Conservation (phyloP, 2,329 filamentous ascomycete genomes). For the Aspergillus pseudoterreus region DNA sequence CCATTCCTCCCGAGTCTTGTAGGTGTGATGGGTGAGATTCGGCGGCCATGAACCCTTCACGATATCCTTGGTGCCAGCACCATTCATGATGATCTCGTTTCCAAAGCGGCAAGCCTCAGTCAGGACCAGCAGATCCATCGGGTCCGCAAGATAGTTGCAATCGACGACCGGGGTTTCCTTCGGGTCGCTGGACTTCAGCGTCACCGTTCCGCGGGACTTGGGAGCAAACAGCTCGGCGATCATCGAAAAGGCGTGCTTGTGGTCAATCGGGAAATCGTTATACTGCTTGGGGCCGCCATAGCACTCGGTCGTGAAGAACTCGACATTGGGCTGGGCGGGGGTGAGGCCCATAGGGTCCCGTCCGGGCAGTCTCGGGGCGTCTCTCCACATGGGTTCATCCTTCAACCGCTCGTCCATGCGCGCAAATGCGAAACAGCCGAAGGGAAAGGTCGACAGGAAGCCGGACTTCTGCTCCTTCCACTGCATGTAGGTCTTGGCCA, state of each 20-base stretch:
- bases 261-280: constrained; percentile 50
- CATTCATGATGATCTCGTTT: constrained; percentile 59
- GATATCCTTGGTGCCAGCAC: constrained; percentile 55
- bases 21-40: constrained; percentile 49
- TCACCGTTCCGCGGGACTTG: constrained; percentile 55
- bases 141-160: constrained; percentile 56
- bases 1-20: constrained; percentile 57
- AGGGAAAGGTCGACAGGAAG: constrained; percentile 59
- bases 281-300: constrained; percentile 60
- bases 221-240: constrained; percentile 57
- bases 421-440: constrained; percentile 60
- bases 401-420: constrained; percentile 59
- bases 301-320: constrained; percentile 61
- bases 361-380: constrained; percentile 45
- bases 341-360: constrained; percentile 63
- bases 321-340: constrained; percentile 55
- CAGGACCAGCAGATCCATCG: constrained; percentile 57
- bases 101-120: constrained; percentile 56
- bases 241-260: constrained; percentile 56
- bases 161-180: constrained; percentile 54
- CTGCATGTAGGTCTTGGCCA: constrained; percentile 49
- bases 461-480: constrained; percentile 59
- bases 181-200: constrained; percentile 48
- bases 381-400: constrained; percentile 53
- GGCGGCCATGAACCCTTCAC: constrained; percentile 60